Evolutionary conservation across 768 basidiomycete species (phyloP), one percentile per base, ranked within the genome.

Genomic region (Infundibulicybe gibba): DNA sequence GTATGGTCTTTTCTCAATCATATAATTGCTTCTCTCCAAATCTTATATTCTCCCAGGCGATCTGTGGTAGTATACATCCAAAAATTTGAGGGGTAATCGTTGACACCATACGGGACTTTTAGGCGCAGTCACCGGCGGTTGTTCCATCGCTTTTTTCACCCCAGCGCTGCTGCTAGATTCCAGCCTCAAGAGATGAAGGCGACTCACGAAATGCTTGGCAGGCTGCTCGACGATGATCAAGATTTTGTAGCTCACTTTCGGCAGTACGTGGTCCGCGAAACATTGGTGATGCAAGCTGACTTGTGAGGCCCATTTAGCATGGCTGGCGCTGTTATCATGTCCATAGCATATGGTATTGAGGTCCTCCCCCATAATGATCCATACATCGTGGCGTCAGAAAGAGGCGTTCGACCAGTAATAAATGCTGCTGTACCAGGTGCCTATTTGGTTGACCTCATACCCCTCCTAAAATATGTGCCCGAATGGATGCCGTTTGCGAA

Each of bases 271-370:
- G 25, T 25, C 8, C 3, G 11, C 6, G 11, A 9, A 12, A 14
- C n/a, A 41, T 30, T 17, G n/a, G 32, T 6, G 40, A 11, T 19
- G 25, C 5, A 38, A 40, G 25, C 40, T 30, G 11, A 38, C 32
- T 31, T 9, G 15, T 2, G 3, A 14, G 11, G 40, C 10, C 2
- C 10, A 15, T 46, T 32, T 31, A 65, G 61, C 21, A 51, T 64
- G 48, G 55, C 61, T 4, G 61, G 59, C n/a, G 42, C 51, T 32
- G 48, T 34, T 30, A 45, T 60, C 13, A 47, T 63, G 35, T 45
- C 52, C 12, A 38, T 54, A 15, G 45, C 61, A 34, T 58, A 62
- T 44, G 61, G 61, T 11, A 49, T 61, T 25, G 48, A 62, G 2
- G 46, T 60, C 10, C 47, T 44, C 14, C 47, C 40, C 3, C 40